phyloP scores from a whole-genome alignment of 2,329 filamentous ascomycete genomes.

The Colletotrichum costaricense region DNA sequence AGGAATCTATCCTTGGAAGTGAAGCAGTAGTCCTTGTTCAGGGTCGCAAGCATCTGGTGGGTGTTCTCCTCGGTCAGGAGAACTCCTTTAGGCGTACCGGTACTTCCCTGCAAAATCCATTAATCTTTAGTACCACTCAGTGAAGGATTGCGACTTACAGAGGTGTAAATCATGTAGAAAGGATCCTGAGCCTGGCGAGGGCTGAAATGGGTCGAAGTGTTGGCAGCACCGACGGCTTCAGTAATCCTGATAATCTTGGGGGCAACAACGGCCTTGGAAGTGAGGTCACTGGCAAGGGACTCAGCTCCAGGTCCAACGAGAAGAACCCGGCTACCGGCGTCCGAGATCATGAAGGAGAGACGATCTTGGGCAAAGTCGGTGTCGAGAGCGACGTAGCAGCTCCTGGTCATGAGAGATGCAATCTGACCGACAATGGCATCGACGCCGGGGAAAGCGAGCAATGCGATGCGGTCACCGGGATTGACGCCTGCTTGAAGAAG shows the following conservation, averaged over 20 bases:
- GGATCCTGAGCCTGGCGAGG: background rate
- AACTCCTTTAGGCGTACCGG: slow-evolving; percentile 41
- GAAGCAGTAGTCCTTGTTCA: slow-evolving; percentile 39
- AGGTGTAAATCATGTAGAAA: background rate
- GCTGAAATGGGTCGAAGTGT: background rate
- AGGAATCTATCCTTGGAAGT: slow-evolving; percentile 38
- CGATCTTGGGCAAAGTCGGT: slow-evolving; percentile 41
- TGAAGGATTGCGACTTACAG: background rate
- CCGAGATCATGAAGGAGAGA: slow-evolving; percentile 40
- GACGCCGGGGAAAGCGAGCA: slow-evolving; percentile 35
- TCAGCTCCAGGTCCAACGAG: background rate
- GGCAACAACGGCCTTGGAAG: background rate
- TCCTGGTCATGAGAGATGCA: slow-evolving; percentile 38
- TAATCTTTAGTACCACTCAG: background rate
- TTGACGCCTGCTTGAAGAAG: background rate
- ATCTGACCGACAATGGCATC: slow-evolving; percentile 39
- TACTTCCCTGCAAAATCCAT: background rate
- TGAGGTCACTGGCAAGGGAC: background rate
- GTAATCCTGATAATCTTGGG: background rate
- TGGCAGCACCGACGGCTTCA: background rate
- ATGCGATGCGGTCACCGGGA: background rate
- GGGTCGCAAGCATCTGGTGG: slow-evolving; percentile 40
- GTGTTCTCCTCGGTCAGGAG: slow-evolving; percentile 41
- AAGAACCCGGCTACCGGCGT: slow-evolving; percentile 33
- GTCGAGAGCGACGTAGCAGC: slow-evolving; percentile 42